A percentile compares a stretch with the other conserved stretches of the same genome.
These are phyloP conservation scores for Aspergillus leporis DNA, from an alignment of 495 filamentous ascomycete species.

Conservation along the genomic window DNA sequence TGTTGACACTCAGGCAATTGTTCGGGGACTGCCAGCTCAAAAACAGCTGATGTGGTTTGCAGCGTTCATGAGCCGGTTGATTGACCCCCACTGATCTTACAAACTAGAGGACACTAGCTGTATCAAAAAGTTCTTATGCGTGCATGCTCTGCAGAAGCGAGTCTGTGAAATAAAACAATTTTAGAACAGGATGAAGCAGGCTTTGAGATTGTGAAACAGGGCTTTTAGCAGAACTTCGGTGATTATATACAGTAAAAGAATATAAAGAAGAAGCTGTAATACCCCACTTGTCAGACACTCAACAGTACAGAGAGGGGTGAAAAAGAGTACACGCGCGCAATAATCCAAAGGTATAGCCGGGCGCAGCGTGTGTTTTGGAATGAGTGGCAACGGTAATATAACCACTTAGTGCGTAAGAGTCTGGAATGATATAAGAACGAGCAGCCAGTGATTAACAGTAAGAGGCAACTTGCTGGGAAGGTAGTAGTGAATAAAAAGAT, in stretches of 20 bases:
- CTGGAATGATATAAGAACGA: constrained; percentile 32
- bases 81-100: constrained; percentile 33
- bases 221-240: constrained; percentile 15
- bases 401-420: constrained; percentile 25
- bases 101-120: constrained; percentile 20
- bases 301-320: neutral
- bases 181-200: constrained; percentile 15
- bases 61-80: constrained; percentile 35
- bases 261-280: neutral
- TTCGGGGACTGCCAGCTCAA: constrained; percentile 30
- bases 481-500: constrained; percentile 27
- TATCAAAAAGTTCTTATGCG: constrained; percentile 21
- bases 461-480: constrained; percentile 31
- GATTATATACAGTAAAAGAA: constrained; percentile 5
- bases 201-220: constrained; percentile 15
- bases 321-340: neutral
- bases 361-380: constrained; percentile 20
- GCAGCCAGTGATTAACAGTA: constrained; percentile 32
- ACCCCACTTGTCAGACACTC: neutral
- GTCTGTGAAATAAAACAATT: constrained; percentile 13
- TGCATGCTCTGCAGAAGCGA: constrained; percentile 14
- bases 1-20: constrained; percentile 33
- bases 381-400: constrained; percentile 26
- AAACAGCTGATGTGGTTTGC: constrained; percentile 32
- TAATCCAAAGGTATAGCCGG: constrained; percentile 25